A percentile compares a stretch with the other conserved stretches of the same genome.
phyloP scores from a whole-genome alignment of 805 yeast species.

The Komagataella mondaviorum region DNA sequence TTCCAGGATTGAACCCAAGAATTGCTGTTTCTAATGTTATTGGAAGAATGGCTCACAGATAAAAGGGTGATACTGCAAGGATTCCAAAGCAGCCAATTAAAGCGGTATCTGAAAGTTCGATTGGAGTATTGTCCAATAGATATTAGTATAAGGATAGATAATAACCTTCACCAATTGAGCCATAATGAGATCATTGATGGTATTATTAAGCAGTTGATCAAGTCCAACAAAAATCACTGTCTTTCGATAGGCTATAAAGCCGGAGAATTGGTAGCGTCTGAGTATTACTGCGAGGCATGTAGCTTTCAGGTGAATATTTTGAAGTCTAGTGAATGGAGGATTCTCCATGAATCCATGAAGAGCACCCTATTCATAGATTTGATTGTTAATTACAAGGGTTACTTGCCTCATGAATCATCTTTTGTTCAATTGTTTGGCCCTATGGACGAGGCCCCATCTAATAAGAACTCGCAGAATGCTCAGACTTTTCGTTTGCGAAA shows the following conservation, averaged over 20 bases:
- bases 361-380: constrained; percentile 22
- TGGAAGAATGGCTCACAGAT: not conserved
- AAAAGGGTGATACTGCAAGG: not conserved
- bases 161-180: constrained; percentile 1
- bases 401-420: not conserved
- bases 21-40: not conserved
- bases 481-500: not conserved
- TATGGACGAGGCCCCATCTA: not conserved
- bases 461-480: not conserved
- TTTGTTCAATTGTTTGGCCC: not conserved
- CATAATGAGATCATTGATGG: not conserved
- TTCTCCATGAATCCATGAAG: constrained; percentile 26
- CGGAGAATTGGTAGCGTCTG: constrained; percentile 15
- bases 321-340: constrained; percentile 30
- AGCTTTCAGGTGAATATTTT: constrained; percentile 26
- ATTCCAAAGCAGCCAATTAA: not conserved
- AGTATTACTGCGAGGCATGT: constrained; percentile 17
- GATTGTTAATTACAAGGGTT: constrained; percentile 22
- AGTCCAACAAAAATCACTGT: not conserved
- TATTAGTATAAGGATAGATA: not conserved
- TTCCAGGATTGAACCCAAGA: not conserved
- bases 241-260: constrained; percentile 29
- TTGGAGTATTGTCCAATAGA: constrained; percentile 2
- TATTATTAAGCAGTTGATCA: constrained; percentile 26
- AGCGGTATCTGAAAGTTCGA: not conserved